Conservation (phyloP, 495 filamentous ascomycete genomes). For the Hypomontagnella submonticulosa region DNA sequence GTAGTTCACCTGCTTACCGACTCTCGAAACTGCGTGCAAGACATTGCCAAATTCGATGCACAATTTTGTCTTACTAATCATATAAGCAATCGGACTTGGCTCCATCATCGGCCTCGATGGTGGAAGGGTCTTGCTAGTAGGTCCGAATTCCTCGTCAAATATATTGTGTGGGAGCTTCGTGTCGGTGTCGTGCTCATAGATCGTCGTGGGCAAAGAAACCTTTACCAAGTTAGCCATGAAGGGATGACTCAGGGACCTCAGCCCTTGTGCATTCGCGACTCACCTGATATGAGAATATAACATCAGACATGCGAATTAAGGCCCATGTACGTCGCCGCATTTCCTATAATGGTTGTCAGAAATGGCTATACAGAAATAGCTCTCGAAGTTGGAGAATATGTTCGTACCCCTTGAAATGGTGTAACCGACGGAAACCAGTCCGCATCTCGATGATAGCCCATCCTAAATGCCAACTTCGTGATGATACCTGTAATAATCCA, state of each 20-base stretch:
- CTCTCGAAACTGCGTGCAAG: constrained; percentile 60
- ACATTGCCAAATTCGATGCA: constrained; percentile 66
- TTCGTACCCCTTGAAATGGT: constrained; percentile 77
- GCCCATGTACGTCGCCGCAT: constrained; percentile 92
- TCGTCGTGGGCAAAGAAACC: constrained; percentile 86
- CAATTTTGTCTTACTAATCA: constrained; percentile 82
- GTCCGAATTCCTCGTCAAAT: constrained; percentile 92
- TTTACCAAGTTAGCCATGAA: constrained; percentile 49
- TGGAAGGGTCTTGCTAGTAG: constrained; percentile 79
- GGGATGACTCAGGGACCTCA: background rate
- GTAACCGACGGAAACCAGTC: constrained; percentile 84
- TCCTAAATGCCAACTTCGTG: constrained; percentile 86
- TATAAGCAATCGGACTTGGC: constrained; percentile 86
- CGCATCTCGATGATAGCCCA: constrained; percentile 95
- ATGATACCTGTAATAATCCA: constrained; percentile 86
- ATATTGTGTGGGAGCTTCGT: constrained; percentile 88
- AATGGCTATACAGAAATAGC: background rate
- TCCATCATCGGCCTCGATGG: constrained; percentile 77
- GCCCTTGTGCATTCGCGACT: background rate
- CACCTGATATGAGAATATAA: constrained; percentile 87
- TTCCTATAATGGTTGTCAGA: constrained; percentile 61
- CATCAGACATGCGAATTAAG: constrained; percentile 81
- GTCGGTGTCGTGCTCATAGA: constrained; percentile 83
- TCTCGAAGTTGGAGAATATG: background rate
- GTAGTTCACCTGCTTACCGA: constrained; percentile 69